Evolutionary conservation across 83 land plant genomes (phyloP).

Genomic region (Picea mariana): DNA sequence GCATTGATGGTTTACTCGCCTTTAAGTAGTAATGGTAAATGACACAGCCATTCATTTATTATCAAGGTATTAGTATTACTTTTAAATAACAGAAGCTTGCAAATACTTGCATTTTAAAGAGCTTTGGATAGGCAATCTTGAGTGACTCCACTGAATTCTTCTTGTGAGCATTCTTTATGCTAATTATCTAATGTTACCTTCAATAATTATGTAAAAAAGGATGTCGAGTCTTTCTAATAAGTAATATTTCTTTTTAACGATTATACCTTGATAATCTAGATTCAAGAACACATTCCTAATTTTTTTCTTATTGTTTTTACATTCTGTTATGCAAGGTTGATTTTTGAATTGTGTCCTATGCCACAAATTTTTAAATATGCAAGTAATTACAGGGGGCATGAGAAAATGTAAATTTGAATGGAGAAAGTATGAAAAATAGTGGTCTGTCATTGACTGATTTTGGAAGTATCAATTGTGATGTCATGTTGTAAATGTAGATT

Average conservation of each 20-base stretch:
- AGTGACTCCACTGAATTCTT: background rate
- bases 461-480: background rate
- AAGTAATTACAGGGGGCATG: too few species aligned
- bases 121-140: background rate
- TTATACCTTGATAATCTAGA: background rate
- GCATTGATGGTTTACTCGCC: too few species aligned
- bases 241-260: background rate
- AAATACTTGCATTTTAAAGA: background rate
- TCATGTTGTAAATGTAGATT: conserved; percentile 50
- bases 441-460: background rate
- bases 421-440: too few species aligned
- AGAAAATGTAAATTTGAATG: too few species aligned
- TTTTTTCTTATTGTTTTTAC: background rate
- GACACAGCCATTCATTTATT: background rate
- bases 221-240: too few species aligned
- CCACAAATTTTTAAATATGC: background rate
- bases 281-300: background rate
- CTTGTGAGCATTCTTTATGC: background rate
- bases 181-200: background rate
- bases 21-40: too few species aligned
- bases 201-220: too few species aligned
- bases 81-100: background rate
- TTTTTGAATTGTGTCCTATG: background rate
- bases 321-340: background rate
- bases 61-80: background rate